These are phyloP conservation scores for Sparassis latifolia DNA, from an alignment of 1,284 basidiomycete species.

Conservation along the genomic window DNA sequence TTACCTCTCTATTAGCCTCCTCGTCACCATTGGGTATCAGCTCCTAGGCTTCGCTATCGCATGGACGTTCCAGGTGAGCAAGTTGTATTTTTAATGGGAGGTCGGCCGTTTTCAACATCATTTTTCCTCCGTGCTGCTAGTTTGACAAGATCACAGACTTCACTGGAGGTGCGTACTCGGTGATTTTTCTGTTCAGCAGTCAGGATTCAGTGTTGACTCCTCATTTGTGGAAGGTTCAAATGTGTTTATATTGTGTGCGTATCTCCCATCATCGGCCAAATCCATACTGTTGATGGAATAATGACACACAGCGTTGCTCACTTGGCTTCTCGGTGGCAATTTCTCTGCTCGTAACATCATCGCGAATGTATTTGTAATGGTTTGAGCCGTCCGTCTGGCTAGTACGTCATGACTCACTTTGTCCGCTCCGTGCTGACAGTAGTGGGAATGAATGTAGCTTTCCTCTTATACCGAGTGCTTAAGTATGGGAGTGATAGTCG, in stretches of 20 bases:
- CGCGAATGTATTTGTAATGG: conserved; percentile 52
- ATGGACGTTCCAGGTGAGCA: conserved; percentile 47
- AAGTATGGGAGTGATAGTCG: conserved; percentile 60
- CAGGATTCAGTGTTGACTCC: background rate
- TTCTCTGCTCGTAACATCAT: conserved; percentile 59
- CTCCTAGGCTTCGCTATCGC: conserved; percentile 62
- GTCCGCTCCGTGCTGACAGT: too few species aligned
- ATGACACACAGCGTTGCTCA: conserved; percentile 39
- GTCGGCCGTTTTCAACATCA: too few species aligned
- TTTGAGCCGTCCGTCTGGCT: conserved; percentile 55
- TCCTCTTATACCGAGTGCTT: conserved; percentile 57
- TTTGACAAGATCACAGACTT: conserved; percentile 74
- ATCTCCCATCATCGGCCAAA: background rate
- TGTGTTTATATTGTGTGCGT: conserved; percentile 54
- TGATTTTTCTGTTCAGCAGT: conserved; percentile 3
- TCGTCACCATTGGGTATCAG: conserved; percentile 66
- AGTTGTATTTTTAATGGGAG: too few species aligned
- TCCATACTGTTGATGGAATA: too few species aligned
- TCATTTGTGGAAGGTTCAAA: conserved; percentile 43
- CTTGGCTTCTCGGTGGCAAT: conserved; percentile 45
- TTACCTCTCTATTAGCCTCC: conserved; percentile 60
- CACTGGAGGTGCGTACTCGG: conserved; percentile 40
- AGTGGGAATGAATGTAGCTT: conserved; percentile 34
- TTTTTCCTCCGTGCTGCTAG: conserved; percentile 19
- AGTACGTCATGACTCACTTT: conserved; percentile 22